Evolutionary conservation across 2,329 filamentous ascomycete genomes (phyloP), one percentile per base, ranked within the genome.

Genomic region (Aspergillus texensis): DNA sequence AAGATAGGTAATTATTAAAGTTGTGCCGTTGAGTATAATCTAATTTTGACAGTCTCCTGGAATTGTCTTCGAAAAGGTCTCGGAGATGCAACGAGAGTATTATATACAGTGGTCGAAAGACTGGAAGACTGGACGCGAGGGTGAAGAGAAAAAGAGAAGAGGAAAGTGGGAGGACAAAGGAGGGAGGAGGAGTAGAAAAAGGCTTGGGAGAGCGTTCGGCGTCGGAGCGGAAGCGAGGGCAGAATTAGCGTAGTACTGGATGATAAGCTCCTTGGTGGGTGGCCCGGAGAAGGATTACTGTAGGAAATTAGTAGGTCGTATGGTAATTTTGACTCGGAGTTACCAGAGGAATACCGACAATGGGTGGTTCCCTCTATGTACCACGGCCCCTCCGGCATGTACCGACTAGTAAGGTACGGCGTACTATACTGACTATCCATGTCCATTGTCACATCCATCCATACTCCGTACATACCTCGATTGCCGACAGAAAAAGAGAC

Each of bases 171-270:
- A 61, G 28, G 55, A 62, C 61, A 68, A 68, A 57, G 58, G 62
- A 50, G 61, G 64, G 59, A 34, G 63, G 54, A 57, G 62, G 60
- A 63, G 58, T 60, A 61, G 39, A 26, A 60, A 64, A 60, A 43
- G 65, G 46, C 58, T 64, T 34, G 62, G 64, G 64, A 64, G 65
- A 36, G 61, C 55, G 62, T 56, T 61, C 60, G 61, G 61, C 32
- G 54, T 36, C 62, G 61, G 65, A 62, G 60, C 62, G 64, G 66
- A 65, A 65, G 66, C 63, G 64, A 68, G 61, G 62, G 60, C 62
- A 55, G 52, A 54, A 54, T 24, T 34, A 54, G 52, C 30, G 52
- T 54, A 19, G 39, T 41, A 41, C 16, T n/a, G 39, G 19, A 26
- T 66, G 62, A 66, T 64, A 66, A 66, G 66, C 63, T 54, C 34